A percentile compares a stretch with the other conserved stretches of the same genome.
Conservation (phyloP, 2,329 filamentous ascomycete species). For the Fusarium decemcellulare region DNA sequence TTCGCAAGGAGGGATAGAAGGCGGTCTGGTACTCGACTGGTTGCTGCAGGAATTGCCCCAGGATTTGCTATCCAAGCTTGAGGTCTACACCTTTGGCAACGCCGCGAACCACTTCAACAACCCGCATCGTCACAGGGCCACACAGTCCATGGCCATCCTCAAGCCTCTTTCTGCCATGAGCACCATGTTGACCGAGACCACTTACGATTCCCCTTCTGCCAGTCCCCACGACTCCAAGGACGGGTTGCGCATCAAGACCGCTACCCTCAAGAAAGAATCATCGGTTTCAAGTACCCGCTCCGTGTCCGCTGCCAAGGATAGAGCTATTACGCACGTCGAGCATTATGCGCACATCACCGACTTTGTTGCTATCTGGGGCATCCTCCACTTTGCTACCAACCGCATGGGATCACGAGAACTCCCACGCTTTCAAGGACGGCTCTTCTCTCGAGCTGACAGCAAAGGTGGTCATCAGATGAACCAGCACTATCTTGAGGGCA, state of each 20-base stretch:
- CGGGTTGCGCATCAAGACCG: constrained; percentile 23
- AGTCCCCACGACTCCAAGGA: constrained; percentile 41
- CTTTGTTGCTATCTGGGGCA: constrained; percentile 81
- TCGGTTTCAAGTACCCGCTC: constrained; percentile 54
- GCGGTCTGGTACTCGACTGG: constrained; percentile 82
- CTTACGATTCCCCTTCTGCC: constrained; percentile 43
- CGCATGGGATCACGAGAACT: constrained; percentile 58
- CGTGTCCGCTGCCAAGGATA: constrained; percentile 57
- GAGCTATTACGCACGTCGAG: constrained; percentile 79
- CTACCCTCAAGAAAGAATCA: constrained; percentile 39
- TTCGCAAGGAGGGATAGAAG: constrained; percentile 83
- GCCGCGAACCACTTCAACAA: constrained; percentile 89
- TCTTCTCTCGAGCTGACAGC: constrained; percentile 68
- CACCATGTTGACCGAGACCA: constrained; percentile 55
- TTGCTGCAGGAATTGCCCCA: constrained; percentile 79
- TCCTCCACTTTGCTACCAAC: constrained; percentile 75
- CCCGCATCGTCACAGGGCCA: constrained; percentile 68
- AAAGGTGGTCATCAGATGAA: constrained; percentile 71
- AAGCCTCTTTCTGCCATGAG: constrained; percentile 54
- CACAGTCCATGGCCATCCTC: constrained; percentile 55
- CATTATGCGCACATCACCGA: constrained; percentile 84
- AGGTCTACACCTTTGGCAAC: constrained; percentile 84
- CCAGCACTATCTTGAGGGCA: constrained; percentile 74
- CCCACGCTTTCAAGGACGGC: constrained; percentile 72
- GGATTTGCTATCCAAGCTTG: constrained; percentile 75